A percentile compares a stretch with the other conserved stretches of the same genome.
phyloP scores from a whole-genome alignment of 768 basidiomycete species.

The Boletus bicolor region DNA sequence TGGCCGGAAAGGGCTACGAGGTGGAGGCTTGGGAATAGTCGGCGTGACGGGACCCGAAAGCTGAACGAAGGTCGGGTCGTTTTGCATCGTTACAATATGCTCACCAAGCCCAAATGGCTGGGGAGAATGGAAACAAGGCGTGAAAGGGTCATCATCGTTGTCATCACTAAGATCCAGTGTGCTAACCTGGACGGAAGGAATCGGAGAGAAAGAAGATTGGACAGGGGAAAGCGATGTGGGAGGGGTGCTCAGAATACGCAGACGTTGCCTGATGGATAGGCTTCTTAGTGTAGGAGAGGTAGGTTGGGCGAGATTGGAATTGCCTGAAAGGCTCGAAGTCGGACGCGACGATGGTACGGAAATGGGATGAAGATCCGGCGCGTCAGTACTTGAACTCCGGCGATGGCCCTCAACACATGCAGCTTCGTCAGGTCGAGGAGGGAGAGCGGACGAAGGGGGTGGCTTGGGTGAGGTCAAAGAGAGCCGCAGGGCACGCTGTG shows the following conservation, averaged over 20 bases:
- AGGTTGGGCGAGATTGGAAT: constrained; percentile 25
- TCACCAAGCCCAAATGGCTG: constrained; percentile 45
- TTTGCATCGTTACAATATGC: constrained; percentile 49
- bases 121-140: constrained; percentile 13
- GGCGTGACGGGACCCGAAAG: constrained; percentile 45
- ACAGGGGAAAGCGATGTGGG: constrained; percentile 33
- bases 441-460: constrained; percentile 56
- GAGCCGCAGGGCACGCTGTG: constrained; percentile 54
- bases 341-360: constrained; percentile 45
- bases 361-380: constrained; percentile 37
- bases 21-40: constrained; percentile 19
- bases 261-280: constrained; percentile 56
- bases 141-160: constrained; percentile 29
- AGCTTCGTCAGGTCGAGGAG: constrained; percentile 65
- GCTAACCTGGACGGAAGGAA: constrained; percentile 26
- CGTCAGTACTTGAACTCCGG: constrained; percentile 33
- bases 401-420: constrained; percentile 27
- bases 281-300: constrained; percentile 21
- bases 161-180: constrained; percentile 26
- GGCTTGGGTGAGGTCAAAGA: constrained; percentile 63
- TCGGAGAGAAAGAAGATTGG: constrained; percentile 22
- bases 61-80: constrained; percentile 63
- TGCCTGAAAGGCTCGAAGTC: constrained; percentile 35
- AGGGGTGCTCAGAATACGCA: constrained; percentile 67
- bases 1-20: constrained; percentile 23